Evolutionary conservation across 306 rosid species (phyloP), one percentile per base, ranked within the genome.

Genomic region (Vigna trinervia): DNA sequence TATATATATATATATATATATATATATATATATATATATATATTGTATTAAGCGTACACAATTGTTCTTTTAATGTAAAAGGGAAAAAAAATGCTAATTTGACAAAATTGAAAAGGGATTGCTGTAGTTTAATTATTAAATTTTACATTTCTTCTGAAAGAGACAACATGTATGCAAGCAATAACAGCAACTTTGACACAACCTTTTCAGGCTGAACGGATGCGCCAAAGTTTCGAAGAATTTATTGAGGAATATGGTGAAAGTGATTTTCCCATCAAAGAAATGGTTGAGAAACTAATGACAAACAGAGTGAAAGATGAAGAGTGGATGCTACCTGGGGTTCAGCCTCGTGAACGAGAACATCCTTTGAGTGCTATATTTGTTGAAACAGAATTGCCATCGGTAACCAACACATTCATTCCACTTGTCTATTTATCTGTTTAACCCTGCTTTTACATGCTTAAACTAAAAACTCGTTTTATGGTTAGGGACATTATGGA

Each of bases 201-300:
- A 46, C 36, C 58, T 71, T 84, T 75, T 46, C 74, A 94, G 97
- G 96, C 92, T 63, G 85, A 87, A 74, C 81, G 96, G 68, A 76
- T 94, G 69, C 77, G 83, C 70, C 82, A 81, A 22, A 81, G 23
- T 87, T 92, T 94, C 87, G 71, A 82, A 65, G 88, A 84, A 83
- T 38, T 84, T 9, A 12, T 92, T 48, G 76, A 69, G 38, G 75
- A 83, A 53, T 73, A 73, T 3, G 85, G 87, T 28, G 89, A 88
- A 66, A 62, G 63, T 52, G 92, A 90, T 68, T 73, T 84, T 69
- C 89, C 88, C 0, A 19, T 83, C 1, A 80, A 86, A 73, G 95
- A 88, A 81, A 88, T 89, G 92, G 84, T 86, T 46, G 88, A 85
- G 80, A 83, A 89, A 45, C 85, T 95, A 39, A 85, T 92, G 96